Percentiles rank a stretch among this genome's conserved stretches.
Conservation (phyloP, 2,329 filamentous ascomycete species). For the Monosporascus sp. region DNA sequence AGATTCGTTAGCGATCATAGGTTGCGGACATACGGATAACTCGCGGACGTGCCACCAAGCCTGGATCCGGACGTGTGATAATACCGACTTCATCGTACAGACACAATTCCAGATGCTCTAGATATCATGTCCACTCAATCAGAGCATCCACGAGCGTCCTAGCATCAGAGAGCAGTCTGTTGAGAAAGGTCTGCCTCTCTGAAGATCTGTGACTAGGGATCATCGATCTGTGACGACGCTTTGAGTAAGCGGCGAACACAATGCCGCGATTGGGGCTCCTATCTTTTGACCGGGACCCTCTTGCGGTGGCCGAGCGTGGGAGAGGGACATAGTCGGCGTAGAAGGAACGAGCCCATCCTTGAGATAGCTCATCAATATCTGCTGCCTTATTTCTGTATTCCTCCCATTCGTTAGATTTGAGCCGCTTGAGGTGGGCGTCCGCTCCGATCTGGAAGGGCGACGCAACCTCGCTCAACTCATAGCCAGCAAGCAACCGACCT, state of each 20-base stretch:
- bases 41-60: no score
- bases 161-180: conserved; percentile 42
- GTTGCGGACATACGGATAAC: no score
- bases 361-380: conserved; percentile 39
- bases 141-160: conserved; percentile 42
- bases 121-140: conserved; percentile 8
- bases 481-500: conserved; percentile 49
- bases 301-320: conserved; percentile 16
- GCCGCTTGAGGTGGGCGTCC: conserved; percentile 44
- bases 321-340: conserved; percentile 33
- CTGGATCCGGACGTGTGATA: no score
- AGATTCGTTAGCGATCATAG: no score
- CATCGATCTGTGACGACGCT: conserved; percentile 34
- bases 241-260: conserved; percentile 52
- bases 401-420: conserved; percentile 46
- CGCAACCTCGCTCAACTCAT: conserved; percentile 45
- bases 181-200: conserved; percentile 32
- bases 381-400: conserved; percentile 44
- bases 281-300: conserved; percentile 4
- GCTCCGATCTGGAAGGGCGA: conserved; percentile 48
- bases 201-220: conserved; percentile 30
- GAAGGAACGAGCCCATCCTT: conserved; percentile 50
- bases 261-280: conserved; percentile 43
- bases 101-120: neutral
- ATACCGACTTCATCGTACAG: no score